Base-by-base conservation (phyloP, 2,329 filamentous ascomycete genomes). In the Chalaropsis thielavioides region DNA sequence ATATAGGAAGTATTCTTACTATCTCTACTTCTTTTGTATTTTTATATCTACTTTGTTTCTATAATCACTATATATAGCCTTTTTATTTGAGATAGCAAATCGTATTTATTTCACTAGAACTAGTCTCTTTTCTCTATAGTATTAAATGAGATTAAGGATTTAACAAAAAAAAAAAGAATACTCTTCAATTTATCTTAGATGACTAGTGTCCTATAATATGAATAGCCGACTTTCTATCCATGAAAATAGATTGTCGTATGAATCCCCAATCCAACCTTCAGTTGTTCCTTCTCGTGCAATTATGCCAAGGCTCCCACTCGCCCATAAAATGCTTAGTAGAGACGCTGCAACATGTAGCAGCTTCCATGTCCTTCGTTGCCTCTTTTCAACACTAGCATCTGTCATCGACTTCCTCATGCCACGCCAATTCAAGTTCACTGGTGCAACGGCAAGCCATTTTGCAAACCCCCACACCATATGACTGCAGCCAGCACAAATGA, bases 381-480 rank as follows among this genome's bases (percentile, higher is more conserved):
- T 66, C 78, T 76, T 68, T 80, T 73, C 61, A 80, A 77, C 43
- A 79, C 79, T 70, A 74, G 76, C 81, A 68, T 83, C 82, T 7
- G 79, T 72, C 0, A 71, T 67, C 67, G 73, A 67, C 76, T 74
- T 72, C 70, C 75, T 72, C 76, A 71, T 74, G 1, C 72, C 78
- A 72, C 70, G 75, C 72, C 70, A 77, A 76, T 73, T 83, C 70
- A 74, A 81, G 68, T 77, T 78, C 1, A 79, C 78, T 22, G 87
- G 86, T 62, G 85, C 79, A 59, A 82, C 77, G 0, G 84, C 84
- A 67, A 92, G 76, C 88, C 90, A 96, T 74, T 84, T 87, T n/a
- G 90, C 89, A 75, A 84, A 83, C 1, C 92, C 92, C 83, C 90
- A 95, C 7, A 89, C 83, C 73, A 92, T 85, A 76, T 96, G 92